Evolutionary conservation across 1,284 basidiomycete genomes (phyloP).

Genomic region (Pascua guehoae): DNA sequence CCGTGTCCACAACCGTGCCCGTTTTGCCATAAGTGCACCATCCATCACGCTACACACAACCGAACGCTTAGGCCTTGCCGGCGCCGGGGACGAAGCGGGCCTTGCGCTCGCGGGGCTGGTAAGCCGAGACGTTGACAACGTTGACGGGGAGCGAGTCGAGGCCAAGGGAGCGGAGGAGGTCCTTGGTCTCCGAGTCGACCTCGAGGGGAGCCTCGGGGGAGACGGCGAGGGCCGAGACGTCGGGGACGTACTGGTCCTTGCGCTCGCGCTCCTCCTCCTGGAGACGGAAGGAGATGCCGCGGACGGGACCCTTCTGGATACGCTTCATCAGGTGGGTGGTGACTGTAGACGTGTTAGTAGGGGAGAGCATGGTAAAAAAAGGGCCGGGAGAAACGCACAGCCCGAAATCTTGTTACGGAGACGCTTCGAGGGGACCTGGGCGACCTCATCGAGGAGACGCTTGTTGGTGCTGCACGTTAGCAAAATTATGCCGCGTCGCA

Average conservation of each 20-base stretch:
- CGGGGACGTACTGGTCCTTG: conserved; percentile 98
- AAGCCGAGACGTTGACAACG: conserved; percentile 63
- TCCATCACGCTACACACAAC: conserved; percentile 16
- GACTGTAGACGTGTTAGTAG: conserved; percentile 50
- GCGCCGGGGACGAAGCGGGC: conserved; percentile 81
- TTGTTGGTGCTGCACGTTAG: conserved; percentile 75
- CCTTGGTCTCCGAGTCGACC: conserved; percentile 90
- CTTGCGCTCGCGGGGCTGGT: conserved; percentile 66
- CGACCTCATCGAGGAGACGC: conserved; percentile 98
- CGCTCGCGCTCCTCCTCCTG: conserved; percentile 99
- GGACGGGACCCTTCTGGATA: conserved; percentile 98
- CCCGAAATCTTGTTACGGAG: conserved; percentile 99
- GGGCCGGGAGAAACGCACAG: conserved; percentile 50
- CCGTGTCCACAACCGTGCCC: not conserved
- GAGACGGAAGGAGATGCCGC: conserved; percentile 99
- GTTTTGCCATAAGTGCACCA: conserved; percentile 1
- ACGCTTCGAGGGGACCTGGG: conserved; percentile 96
- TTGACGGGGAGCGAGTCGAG: conserved; percentile 79
- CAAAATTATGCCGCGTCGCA: not conserved
- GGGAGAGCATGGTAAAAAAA: rapidly evolving
- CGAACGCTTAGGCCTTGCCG: conserved; percentile 41
- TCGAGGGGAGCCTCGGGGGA: conserved; percentile 66
- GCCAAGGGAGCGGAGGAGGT: conserved; percentile 81
- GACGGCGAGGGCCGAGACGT: conserved; percentile 88
- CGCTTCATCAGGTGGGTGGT: conserved; percentile 99